phyloP scores from a whole-genome alignment of 768 basidiomycete genomes.

The Gloeostereum incarnatum region DNA sequence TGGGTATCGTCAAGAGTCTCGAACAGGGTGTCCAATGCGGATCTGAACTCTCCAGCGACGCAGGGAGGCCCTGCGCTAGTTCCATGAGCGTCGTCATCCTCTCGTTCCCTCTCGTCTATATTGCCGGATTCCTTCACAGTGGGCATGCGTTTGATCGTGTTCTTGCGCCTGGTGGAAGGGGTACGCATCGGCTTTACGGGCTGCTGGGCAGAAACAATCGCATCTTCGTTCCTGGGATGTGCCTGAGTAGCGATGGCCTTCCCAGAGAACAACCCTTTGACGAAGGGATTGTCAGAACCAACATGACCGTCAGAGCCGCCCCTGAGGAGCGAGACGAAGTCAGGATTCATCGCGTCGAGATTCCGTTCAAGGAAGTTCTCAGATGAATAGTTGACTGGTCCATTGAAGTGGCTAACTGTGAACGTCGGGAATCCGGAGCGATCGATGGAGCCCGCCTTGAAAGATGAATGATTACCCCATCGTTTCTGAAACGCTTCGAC shows the following conservation, averaged over 20 bases:
- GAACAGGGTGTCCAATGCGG: slow-evolving; percentile 79
- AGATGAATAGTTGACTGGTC: slow-evolving; percentile 84
- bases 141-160: slow-evolving; percentile 54
- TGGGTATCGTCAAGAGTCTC: slow-evolving; percentile 85
- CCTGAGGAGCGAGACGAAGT: slow-evolving; percentile 84
- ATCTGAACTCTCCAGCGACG: slow-evolving; percentile 82
- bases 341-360: slow-evolving; percentile 82
- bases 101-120: slow-evolving; percentile 43
- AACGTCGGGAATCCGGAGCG: slow-evolving; percentile 79
- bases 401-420: slow-evolving; percentile 87
- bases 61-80: slow-evolving; percentile 41
- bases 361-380: slow-evolving; percentile 88
- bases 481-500: slow-evolving; percentile 90
- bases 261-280: slow-evolving; percentile 80
- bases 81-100: slow-evolving; percentile 24
- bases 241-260: slow-evolving; percentile 89
- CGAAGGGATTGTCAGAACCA: slow-evolving; percentile 86
- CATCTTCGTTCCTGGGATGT: slow-evolving; percentile 89
- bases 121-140: slow-evolving; percentile 32
- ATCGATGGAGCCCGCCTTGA: slow-evolving; percentile 73
- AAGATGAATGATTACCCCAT: slow-evolving; percentile 89
- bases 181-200: slow-evolving; percentile 90
- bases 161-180: slow-evolving; percentile 81
- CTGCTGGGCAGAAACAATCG: slow-evolving; percentile 91
- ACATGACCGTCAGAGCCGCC: slow-evolving; percentile 56